Conservation (phyloP, 2,329 filamentous ascomycete genomes). For the Fusarium napiforme region DNA sequence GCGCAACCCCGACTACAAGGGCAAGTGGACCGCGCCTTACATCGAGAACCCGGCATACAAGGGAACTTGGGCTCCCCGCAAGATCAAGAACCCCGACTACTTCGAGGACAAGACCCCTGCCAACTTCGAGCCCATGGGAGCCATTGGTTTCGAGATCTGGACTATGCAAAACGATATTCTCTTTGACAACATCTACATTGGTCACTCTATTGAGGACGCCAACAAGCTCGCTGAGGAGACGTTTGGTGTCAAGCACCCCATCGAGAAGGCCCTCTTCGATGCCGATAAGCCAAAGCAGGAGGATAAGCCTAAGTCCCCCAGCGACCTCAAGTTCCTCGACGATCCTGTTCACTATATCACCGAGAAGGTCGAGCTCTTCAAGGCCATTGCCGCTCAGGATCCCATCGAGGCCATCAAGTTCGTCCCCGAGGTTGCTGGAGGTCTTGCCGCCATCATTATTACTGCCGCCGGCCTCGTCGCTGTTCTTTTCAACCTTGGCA, state of each 20-base stretch:
- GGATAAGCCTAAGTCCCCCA: constrained; percentile 74
- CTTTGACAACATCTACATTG: constrained; percentile 99
- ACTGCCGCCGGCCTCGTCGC: constrained; percentile 77
- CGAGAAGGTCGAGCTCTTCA: constrained; percentile 94
- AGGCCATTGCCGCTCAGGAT: constrained; percentile 82
- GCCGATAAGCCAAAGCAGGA: constrained; percentile 79
- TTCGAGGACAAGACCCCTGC: constrained; percentile 97
- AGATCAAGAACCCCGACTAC: constrained; percentile 96
- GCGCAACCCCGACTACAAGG: constrained; percentile 97
- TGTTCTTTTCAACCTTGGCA: constrained; percentile 71
- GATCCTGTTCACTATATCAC: constrained; percentile 88
- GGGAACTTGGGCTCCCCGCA: constrained; percentile 91
- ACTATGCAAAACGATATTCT: constrained; percentile 99
- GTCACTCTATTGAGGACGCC: constrained; percentile 94
- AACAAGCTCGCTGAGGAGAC: constrained; percentile 89
- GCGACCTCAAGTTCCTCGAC: constrained; percentile 87
- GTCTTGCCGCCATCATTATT: constrained; percentile 75
- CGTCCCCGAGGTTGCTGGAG: constrained; percentile 90
- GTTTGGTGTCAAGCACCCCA: constrained; percentile 86
- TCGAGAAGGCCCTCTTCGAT: constrained; percentile 84
- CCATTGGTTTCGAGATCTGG: constrained; percentile 99
- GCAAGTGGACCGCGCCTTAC: constrained; percentile 93
- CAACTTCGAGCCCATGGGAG: constrained; percentile 98
- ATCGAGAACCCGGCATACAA: constrained; percentile 99
- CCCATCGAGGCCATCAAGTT: constrained; percentile 87